Evolutionary conservation across 345 rosid species (phyloP), one percentile per base, ranked within the genome.

Genomic region (rapeseed (Brassica napus)): DNA sequence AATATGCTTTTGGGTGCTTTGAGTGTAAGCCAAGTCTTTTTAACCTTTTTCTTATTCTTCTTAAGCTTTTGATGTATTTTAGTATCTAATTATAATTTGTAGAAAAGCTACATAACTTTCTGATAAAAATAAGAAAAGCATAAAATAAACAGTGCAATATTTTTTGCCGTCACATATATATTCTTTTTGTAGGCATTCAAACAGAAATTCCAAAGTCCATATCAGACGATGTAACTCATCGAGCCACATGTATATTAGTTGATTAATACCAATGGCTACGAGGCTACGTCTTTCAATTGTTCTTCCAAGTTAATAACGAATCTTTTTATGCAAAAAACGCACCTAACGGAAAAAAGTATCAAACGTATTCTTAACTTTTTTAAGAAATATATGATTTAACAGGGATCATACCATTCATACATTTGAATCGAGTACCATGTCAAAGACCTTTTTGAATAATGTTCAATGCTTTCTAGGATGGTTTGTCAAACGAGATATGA

Each of bases 21-120:
- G 62, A 59, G 73, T 65, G 72, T 71, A 73, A 73, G 21, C 69
- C 69, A 79, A 79, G 78, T 34, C 63, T 79, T 67, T 72, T 62
- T 0, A 31, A 72, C 79, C 71, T 68, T 75, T 79, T 37, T 68
- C 72, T 80, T 69, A 55, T 74, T 74, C 68, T 64, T 80, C 37
- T 24, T 74, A 69, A 79, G 79, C 82, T 79, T 74, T 74, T 74
- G 54, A 69, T 74, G 28, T 74, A 18, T 47, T 79, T 68, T 70
- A 23, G 15, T 61, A 64, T 15, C 68, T 66, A 37, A 37, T 63
- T 80, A 64, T 52, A 80, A 52, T 54, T 18, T 26, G 49, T 37
- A 49, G 37, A 75, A 79, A 80, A 80, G 83, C 63, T 74, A 54
- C 70, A 54, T 63, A 74, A 39, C 83, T 80, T 80, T 80, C 52